These are phyloP conservation scores for Suillus variegatus DNA, from an alignment of 768 basidiomycete species.

Conservation along the genomic window DNA sequence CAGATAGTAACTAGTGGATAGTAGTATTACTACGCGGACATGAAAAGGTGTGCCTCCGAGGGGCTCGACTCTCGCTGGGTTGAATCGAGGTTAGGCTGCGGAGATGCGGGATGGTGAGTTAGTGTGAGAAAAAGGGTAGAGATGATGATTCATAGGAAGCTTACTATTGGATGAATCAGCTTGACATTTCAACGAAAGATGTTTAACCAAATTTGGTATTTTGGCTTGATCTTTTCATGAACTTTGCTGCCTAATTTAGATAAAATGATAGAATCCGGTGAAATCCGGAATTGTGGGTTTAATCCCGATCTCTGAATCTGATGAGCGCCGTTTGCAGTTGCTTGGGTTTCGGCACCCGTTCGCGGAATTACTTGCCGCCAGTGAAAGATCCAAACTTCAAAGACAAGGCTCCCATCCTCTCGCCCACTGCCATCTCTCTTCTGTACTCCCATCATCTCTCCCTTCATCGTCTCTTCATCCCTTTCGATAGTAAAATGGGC, in stretches of 20 bases:
- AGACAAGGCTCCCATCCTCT: conserved; percentile 36
- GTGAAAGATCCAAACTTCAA: conserved; percentile 36
- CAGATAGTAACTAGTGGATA: neutral
- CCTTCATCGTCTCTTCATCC: neutral
- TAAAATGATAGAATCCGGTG: conserved; percentile 24
- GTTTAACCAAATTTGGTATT: conserved; percentile 8
- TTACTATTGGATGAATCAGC: conserved; percentile 13
- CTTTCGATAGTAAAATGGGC: conserved; percentile 48
- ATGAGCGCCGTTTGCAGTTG: conserved; percentile 38
- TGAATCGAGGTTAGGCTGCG: conserved; percentile 15
- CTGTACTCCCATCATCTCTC: conserved; percentile 25
- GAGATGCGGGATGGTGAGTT: conserved; percentile 15
- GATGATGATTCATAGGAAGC: conserved; percentile 11
- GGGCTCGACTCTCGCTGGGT: conserved; percentile 19
- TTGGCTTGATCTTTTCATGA: conserved; percentile 7
- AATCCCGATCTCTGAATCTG: conserved; percentile 32
- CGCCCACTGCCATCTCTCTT: conserved; percentile 19
- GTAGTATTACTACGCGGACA: conserved; percentile 2
- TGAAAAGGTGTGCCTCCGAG: neutral
- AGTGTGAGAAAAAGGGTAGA: conserved; percentile 20
- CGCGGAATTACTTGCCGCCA: conserved; percentile 38
- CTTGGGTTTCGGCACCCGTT: conserved; percentile 38
- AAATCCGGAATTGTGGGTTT: conserved; percentile 25
- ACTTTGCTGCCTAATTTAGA: neutral
- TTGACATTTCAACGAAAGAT: conserved; percentile 5